Base-by-base conservation (phyloP, 179 eudicot genomes). In the Silene noctiflora region DNA sequence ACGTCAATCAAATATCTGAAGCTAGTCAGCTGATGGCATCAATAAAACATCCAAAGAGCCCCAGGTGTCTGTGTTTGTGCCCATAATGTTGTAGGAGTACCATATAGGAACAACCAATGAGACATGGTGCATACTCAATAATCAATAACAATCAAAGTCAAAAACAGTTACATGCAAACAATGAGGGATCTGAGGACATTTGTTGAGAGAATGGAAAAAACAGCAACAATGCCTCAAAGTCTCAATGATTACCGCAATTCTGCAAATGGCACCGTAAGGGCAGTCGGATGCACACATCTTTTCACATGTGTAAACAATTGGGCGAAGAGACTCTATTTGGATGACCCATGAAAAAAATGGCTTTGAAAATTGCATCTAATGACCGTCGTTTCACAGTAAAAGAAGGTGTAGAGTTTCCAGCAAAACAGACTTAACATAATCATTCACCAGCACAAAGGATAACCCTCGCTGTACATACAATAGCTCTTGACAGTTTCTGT, bases 401-500 rank as follows among this genome's bases (percentile, higher is more conserved):
- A 27, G 1, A 27, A 27, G 29, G 29, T 27, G 2, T 27, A 27
- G 29, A 27, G 29, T 27, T 70, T 42, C 27, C 29, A 39, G 46
- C 10, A 39, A 39, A 68, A 9, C 72, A 33, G 25, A 68, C 17
- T 4, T 10, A 69, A 69, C 27, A 42, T 22, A 64, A 62, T 3
- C 19, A 58, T 24, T n/a, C 20, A 71, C 9, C 5, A 60, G 25
- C 3, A 48, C 60, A 8, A 17, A 74, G 39, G 33, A 16, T 22
- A 27, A 27, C 29, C 29, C 29, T 27, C 29, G 2, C 29, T 27
- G 73, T 68, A 78, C 81, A 77, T 88, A 96, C 99, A 79, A 96
- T 93, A 75, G 99, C 96, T 87, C 89, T 93, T 24, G 87, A 80
- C 87, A 96, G 81, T 82, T 94, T 96, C 77, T 78, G 72, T 39